phyloP scores from a whole-genome alignment of 2,329 filamentous ascomycete species.

The Aureobasidium sp. region DNA sequence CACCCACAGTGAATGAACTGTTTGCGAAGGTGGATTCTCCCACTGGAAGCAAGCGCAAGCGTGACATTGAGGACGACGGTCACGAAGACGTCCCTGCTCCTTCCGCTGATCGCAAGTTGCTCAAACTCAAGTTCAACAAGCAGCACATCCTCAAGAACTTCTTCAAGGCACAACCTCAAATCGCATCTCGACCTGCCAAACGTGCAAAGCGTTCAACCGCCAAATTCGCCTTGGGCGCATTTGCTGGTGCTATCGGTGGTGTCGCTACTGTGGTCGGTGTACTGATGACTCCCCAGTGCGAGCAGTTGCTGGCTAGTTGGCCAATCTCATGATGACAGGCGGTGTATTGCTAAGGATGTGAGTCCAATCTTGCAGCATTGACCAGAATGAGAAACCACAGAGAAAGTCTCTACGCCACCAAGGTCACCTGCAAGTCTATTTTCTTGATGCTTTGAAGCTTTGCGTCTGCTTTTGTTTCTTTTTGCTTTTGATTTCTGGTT shows the following conservation, averaged over 20 bases:
- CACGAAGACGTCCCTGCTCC: not conserved
- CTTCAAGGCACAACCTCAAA: not conserved
- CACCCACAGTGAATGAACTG: not conserved
- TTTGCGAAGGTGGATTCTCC: not conserved
- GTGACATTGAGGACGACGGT: not conserved
- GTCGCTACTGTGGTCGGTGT: not conserved
- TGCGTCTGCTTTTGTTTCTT: not conserved
- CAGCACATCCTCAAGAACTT: not conserved
- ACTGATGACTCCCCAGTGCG: conserved; percentile 5
- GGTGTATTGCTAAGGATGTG: not conserved
- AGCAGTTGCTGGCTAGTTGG: not conserved
- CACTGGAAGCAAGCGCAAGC: conserved; percentile 3
- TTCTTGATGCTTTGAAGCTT: not conserved
- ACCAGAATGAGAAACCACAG: not conserved
- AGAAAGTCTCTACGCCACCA: not conserved
- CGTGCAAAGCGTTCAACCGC: not conserved
- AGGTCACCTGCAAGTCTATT: not conserved
- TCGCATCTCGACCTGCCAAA: not conserved
- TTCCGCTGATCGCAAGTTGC: not conserved
- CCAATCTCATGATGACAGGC: not conserved
- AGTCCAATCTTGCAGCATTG: not conserved
- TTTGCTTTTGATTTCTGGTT: not conserved
- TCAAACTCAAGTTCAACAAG: not conserved
- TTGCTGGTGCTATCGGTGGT: not conserved
- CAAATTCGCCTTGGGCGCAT: not conserved